A percentile compares a stretch with the other conserved stretches of the same genome.
phyloP scores from a whole-genome alignment of 2,329 filamentous ascomycete genomes.

The Talaromyces sp. region DNA sequence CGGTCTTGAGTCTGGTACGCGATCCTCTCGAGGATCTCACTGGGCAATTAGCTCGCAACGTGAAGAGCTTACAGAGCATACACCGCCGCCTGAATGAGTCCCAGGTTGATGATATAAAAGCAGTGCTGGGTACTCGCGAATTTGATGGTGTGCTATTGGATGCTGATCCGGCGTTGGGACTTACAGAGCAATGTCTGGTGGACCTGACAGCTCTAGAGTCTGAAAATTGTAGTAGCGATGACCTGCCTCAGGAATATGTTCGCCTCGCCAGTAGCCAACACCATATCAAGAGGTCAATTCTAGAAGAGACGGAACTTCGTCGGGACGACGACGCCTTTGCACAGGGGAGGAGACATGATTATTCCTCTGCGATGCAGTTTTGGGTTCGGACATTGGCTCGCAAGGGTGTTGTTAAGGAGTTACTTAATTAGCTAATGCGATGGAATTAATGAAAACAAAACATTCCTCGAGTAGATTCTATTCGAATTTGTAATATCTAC shows the following conservation, averaged over 20 bases:
- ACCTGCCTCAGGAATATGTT: conserved; percentile 28
- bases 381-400: conserved; percentile 67
- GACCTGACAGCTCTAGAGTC: conserved; percentile 17
- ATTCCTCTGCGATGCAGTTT: conserved; percentile 60
- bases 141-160: conserved; percentile 21
- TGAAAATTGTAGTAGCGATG: conserved; percentile 18
- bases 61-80: conserved; percentile 40
- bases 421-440: conserved; percentile 16
- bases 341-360: conserved; percentile 52
- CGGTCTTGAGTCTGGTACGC: conserved; percentile 67
- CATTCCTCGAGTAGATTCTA: too few relatives aligned
- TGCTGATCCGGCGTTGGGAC: conserved; percentile 33
- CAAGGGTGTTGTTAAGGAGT: conserved; percentile 52
- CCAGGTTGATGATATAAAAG: background rate
- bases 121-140: background rate
- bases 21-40: conserved; percentile 54
- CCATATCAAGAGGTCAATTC: conserved; percentile 31
- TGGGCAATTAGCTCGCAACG: conserved; percentile 40
- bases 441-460: too few relatives aligned
- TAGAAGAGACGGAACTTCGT: conserved; percentile 37
- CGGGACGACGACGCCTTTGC: conserved; percentile 39
- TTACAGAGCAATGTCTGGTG: conserved; percentile 29
- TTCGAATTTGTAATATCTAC: background rate
- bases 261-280: conserved; percentile 29
- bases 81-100: conserved; percentile 25